phyloP scores from a whole-genome alignment of 768 basidiomycete species.

The Tremella yokohamensis region DNA sequence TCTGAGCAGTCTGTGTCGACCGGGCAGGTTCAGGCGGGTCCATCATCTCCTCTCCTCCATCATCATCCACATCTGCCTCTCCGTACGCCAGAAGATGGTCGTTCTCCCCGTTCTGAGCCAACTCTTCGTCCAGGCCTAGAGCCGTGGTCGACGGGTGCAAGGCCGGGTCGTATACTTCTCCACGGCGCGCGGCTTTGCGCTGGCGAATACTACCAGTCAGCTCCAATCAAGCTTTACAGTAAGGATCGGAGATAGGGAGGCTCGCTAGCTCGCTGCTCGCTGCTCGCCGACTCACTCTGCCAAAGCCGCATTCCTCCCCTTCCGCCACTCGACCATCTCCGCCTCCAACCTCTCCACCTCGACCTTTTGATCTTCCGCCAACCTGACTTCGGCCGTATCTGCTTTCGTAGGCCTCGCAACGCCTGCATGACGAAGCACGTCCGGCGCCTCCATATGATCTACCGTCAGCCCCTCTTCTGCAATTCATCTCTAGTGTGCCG shows the following conservation, averaged over 20 bases:
- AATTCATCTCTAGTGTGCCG: too few relatives aligned
- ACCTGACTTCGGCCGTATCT: conserved; percentile 21
- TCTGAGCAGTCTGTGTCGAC: too few relatives aligned
- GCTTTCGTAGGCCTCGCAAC: conserved; percentile 27
- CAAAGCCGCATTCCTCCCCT: conserved; percentile 28
- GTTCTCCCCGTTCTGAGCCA: neutral
- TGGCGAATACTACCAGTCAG: conserved; percentile 29
- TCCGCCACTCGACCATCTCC: conserved; percentile 43
- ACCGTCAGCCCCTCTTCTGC: conserved; percentile 1
- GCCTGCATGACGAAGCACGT: conserved; percentile 44
- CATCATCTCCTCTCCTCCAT: neutral
- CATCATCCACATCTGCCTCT: neutral
- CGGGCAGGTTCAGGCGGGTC: too few relatives aligned
- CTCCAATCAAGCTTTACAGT: neutral
- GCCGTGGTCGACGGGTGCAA: neutral
- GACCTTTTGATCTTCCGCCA: conserved; percentile 34
- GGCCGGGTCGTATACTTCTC: conserved; percentile 15
- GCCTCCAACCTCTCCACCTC: conserved; percentile 35
- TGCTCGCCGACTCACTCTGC: conserved; percentile 20
- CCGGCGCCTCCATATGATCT: conserved; percentile 52
- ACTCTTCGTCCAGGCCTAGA: conserved; percentile 1
- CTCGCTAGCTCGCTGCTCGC: neutral
- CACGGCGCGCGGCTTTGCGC: conserved; percentile 36
- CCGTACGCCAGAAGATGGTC: neutral
- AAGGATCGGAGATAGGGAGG: neutral